Evolutionary conservation across 2,329 filamentous ascomycete species (phyloP).

Genomic region (Talaromyces sp.): DNA sequence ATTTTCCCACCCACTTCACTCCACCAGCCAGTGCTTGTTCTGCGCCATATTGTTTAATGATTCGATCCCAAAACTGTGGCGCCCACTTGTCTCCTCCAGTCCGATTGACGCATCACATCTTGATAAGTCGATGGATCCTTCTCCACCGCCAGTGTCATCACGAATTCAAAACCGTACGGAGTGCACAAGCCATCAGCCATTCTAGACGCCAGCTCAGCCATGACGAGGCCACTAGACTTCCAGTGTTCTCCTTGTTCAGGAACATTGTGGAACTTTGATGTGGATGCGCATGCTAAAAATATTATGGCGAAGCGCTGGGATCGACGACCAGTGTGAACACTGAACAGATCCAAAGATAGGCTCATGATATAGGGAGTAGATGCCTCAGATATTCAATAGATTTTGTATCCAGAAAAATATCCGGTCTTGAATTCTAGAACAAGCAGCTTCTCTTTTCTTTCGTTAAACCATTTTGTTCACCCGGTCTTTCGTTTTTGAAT

Average conservation of each 20-base stretch:
- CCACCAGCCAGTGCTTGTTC: not conserved
- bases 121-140: not conserved
- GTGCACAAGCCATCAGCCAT: not conserved
- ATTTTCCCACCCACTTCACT: not conserved
- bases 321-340: not conserved
- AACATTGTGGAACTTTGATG: not conserved
- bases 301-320: not conserved
- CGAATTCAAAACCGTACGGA: not conserved
- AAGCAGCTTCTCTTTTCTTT: not conserved
- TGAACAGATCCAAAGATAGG: not conserved
- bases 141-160: not conserved
- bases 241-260: not conserved
- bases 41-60: not conserved
- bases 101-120: not conserved
- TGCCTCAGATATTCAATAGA: not conserved
- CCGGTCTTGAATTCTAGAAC: not conserved
- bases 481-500: not conserved
- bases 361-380: not conserved
- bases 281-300: not conserved
- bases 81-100: not conserved
- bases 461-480: not conserved
- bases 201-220: not conserved
- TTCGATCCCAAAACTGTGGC: not conserved
- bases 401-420: not conserved
- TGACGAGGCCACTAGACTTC: not conserved